Evolutionary conservation across 495 filamentous ascomycete species (phyloP).

Genomic region (Hypoxylon perforatum): DNA sequence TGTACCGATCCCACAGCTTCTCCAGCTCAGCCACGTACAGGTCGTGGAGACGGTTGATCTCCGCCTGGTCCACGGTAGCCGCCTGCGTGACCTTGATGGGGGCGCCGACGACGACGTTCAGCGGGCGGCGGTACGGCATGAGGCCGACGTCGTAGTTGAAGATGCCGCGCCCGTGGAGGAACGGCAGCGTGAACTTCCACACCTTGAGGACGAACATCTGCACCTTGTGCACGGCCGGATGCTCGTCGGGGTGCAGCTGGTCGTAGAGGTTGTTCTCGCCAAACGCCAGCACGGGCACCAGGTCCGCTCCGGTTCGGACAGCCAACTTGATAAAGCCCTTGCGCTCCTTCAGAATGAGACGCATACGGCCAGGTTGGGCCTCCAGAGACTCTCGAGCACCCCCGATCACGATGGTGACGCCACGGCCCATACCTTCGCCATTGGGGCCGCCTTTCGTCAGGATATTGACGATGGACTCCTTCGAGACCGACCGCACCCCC

Average conservation of each 20-base stretch:
- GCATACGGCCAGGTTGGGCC: slow-evolving; percentile 77
- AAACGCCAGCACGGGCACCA: slow-evolving; percentile 91
- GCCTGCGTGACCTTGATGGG: slow-evolving; percentile 77
- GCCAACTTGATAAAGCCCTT: slow-evolving; percentile 96
- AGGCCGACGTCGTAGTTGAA: slow-evolving; percentile 98
- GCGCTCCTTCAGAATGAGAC: slow-evolving; percentile 80
- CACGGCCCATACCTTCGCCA: slow-evolving; percentile 90
- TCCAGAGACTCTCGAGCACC: slow-evolving; percentile 92
- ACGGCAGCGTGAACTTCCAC: slow-evolving; percentile 91
- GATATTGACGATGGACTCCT: slow-evolving; percentile 88
- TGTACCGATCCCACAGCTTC: slow-evolving; percentile 88
- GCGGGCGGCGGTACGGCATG: slow-evolving; percentile 87
- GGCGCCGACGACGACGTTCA: slow-evolving; percentile 88
- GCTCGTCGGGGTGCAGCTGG: slow-evolving; percentile 75
- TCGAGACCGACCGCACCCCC: slow-evolving; percentile 88
- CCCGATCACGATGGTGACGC: slow-evolving; percentile 95
- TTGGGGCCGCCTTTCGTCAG: slow-evolving; percentile 80
- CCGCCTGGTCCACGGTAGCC: slow-evolving; percentile 63
- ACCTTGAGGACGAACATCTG: slow-evolving; percentile 85
- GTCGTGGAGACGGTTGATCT: slow-evolving; percentile 82
- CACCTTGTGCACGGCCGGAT: slow-evolving; percentile 77
- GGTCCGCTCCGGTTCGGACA: slow-evolving; percentile 85
- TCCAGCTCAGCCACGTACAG: slow-evolving; percentile 81
- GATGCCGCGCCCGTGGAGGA: slow-evolving; percentile 89
- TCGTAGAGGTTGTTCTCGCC: slow-evolving; percentile 98